Conservation (phyloP, 129 eudicot species). For the Silybum marianum region DNA sequence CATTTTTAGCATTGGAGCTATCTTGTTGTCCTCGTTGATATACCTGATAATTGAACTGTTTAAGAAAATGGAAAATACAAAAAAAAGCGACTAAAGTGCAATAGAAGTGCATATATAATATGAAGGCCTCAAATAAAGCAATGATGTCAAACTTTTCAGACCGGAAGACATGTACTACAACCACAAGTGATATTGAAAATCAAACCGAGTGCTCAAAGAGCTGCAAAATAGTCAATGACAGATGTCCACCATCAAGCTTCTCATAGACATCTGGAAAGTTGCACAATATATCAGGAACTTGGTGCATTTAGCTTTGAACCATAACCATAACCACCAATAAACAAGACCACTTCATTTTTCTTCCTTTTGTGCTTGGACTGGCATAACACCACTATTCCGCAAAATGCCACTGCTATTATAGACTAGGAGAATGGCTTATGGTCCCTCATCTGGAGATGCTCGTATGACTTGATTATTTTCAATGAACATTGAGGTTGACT, state of each 20-base stretch:
- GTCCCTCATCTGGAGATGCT: too few species aligned
- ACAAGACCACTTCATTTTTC: too few species aligned
- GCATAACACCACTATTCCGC: too few species aligned
- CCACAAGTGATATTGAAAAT: background rate
- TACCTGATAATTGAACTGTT: slow-evolving; percentile 49
- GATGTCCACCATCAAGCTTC: slow-evolving; percentile 1
- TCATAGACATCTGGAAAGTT: too few species aligned
- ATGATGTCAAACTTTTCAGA: slow-evolving; percentile 5
- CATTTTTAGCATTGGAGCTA: slow-evolving; percentile 89
- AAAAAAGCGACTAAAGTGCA: background rate
- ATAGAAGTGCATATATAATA: background rate
- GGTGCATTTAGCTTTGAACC: too few species aligned
- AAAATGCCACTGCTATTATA: too few species aligned
- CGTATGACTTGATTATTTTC: too few species aligned
- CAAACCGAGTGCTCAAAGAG: background rate
- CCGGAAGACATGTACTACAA: background rate
- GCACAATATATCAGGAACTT: too few species aligned
- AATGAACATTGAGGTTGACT: too few species aligned
- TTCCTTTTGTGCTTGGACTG: too few species aligned
- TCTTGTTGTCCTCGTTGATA: slow-evolving; percentile 73
- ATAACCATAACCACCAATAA: too few species aligned
- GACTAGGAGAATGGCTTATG: too few species aligned
- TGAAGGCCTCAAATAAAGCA: slow-evolving; percentile 11
- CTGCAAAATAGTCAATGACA: background rate
- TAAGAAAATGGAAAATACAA: background rate